Base-by-base conservation (phyloP, 495 filamentous ascomycete genomes). In the Talaromyces proteolyticus region DNA sequence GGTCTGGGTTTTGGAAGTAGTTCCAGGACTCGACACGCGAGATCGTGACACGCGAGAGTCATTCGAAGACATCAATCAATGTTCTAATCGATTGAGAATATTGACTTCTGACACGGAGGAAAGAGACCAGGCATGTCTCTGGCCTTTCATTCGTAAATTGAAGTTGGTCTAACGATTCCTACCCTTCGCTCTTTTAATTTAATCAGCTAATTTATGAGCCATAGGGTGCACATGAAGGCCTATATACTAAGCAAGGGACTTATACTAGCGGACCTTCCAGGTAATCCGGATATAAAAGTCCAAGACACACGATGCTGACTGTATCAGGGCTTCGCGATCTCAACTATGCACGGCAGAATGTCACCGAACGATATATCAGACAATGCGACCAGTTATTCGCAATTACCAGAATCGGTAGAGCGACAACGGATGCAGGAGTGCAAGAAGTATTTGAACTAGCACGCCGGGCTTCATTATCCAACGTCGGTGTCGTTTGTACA, bases 321-420 rank as follows among this genome's bases (percentile, higher is more conserved):
- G 21, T 7, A 36, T 14, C 22, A 62, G 59, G 59, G 0, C 58
- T 68, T 7, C 53, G 59, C 1, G 65, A 68, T 52, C 18, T 66
- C n/a, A 68, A 68, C 34, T 57, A 51, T 49, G 62, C 62, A 2
- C 51, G 62, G 24, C 51, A 62, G 3, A 52, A 60, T 7, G 57
- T 58, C 0, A 65, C 64, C 0, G 62, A 67, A 43, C 42, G 42
- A 7, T 67, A 67, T 46, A 52, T 67, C 36, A 44, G 44, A 18
- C 53, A 63, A 23, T 67, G 64, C 47, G 36, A 63, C 47, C 62
- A 67, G 45, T 54, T 67, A n/a, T 65, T 67, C 26, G 49, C 64
- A 42, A 62, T 65, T 18, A 55, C 47, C 12, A 49, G 44, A 0
- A 65, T 67, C 14, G 42, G 42, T 23, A 44, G 42, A 44, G 42